Evolutionary conservation across 2,329 filamentous ascomycete genomes (phyloP).

Genomic region (Calonectria montana): DNA sequence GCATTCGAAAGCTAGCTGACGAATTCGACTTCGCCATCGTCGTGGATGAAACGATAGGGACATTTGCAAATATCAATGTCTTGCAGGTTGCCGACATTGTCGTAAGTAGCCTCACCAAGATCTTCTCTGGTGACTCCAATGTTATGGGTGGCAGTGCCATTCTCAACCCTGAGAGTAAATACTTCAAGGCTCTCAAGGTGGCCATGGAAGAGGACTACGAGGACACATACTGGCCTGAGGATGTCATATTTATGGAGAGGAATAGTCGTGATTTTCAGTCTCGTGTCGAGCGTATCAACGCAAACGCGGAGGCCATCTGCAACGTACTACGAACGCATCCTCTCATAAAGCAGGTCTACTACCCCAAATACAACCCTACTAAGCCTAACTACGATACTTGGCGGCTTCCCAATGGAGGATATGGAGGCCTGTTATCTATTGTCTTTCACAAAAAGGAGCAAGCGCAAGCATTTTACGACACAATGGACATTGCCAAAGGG

Average conservation of each 20-base stretch:
- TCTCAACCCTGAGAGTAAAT: constrained; percentile 73
- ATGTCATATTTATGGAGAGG: constrained; percentile 92
- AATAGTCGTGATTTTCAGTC: constrained; percentile 93
- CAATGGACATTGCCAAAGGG: constrained; percentile 88
- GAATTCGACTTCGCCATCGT: constrained; percentile 90
- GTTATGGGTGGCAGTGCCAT: constrained; percentile 91
- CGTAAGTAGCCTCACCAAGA: constrained; percentile 94
- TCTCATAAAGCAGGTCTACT: constrained; percentile 82
- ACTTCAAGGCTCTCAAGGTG: constrained; percentile 77
- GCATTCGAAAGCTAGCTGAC: constrained; percentile 85
- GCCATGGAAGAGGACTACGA: constrained; percentile 77
- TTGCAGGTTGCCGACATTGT: constrained; percentile 90
- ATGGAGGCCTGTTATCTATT: constrained; percentile 89
- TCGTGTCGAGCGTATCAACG: constrained; percentile 86
- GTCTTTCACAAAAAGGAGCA: constrained; percentile 78
- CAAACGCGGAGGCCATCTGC: constrained; percentile 86
- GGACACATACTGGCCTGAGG: constrained; percentile 94
- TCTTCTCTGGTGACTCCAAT: constrained; percentile 97
- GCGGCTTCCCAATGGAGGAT: constrained; percentile 79
- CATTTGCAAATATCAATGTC: constrained; percentile 95
- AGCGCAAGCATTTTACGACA: constrained; percentile 86
- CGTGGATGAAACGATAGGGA: constrained; percentile 96
- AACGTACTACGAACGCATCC: constrained; percentile 72
- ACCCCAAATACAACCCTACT: constrained; percentile 83
- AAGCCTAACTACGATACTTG: constrained; percentile 82